Conservation (phyloP, 345 rosid genomes). For the Brassica juncea region DNA sequence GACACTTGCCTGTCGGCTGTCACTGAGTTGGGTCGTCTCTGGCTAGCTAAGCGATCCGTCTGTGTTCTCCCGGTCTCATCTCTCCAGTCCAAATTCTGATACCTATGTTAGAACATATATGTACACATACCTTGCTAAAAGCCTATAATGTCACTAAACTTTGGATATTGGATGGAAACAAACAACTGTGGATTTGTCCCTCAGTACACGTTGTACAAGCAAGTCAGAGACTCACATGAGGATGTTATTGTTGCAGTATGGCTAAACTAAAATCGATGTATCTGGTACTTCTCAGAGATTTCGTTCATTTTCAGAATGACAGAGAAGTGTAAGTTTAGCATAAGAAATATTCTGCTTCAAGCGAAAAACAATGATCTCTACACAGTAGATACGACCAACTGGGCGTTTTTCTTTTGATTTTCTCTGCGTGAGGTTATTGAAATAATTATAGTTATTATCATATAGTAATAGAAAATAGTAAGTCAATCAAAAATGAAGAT, state of each 20-base stretch:
- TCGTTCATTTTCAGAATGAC: not conserved
- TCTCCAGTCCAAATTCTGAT: not conserved
- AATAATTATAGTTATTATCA: not conserved
- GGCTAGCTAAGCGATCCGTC: not conserved
- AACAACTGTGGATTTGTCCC: not conserved
- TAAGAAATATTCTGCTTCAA: not conserved
- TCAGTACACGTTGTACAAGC: not conserved
- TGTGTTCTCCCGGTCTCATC: not conserved
- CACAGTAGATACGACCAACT: not conserved
- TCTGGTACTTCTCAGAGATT: not conserved
- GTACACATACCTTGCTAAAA: not conserved
- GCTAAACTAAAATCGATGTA: not conserved
- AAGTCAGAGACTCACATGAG: not conserved
- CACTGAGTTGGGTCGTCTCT: not conserved
- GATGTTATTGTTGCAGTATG: not conserved
- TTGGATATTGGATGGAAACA: not conserved
- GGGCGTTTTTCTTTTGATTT: not conserved
- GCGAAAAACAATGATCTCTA: not conserved
- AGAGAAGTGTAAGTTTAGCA: not conserved
- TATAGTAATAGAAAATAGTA: not conserved
- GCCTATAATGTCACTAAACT: not conserved
- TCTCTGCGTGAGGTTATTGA: not conserved
- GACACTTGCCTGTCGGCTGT: not conserved
- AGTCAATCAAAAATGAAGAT: constrained; percentile 18
- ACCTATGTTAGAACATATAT: not conserved